Base-by-base conservation (phyloP, 2,329 filamentous ascomycete species). In the Fusarium sp. region DNA sequence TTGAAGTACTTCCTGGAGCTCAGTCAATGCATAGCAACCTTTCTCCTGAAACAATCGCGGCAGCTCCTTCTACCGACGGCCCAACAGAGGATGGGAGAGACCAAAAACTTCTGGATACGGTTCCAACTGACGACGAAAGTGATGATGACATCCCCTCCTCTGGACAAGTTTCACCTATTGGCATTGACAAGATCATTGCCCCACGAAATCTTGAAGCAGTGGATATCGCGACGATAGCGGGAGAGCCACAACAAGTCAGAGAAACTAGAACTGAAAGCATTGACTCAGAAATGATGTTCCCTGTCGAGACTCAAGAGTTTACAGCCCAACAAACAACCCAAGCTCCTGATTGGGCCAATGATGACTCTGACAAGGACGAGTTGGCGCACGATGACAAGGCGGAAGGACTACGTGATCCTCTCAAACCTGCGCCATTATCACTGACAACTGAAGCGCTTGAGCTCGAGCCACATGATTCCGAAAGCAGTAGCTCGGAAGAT, bases 121-220 rank as follows among this genome's bases (percentile, higher is more conserved):
- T 31, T 20, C 17, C n/a, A 15, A 54, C 46, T 38, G 61, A 69
- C 11, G 60, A 62, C 14, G 61, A 69, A 18, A 69, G 61, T 8
- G 66, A 69, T 15, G 46, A 57, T 31, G 66, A 55, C 14, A 33
- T 44, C 17, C 26, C 45, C 38, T 26, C 38, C 45, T 67, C 62
- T 11, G 50, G 54, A 22, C 52, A 58, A 42, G 33, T 58, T 20
- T 59, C 57, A 20, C 58, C 49, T 13, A 58, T 58, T 17, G 53
- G 58, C 6, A 53, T 64, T 34, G 52, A 43, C 31, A 67, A 46
- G 22, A 64, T 59, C 24, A 31, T 33, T 20, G 46, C 18, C 40
- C 49, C 38, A 8, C 43, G n/a, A 7, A 40, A 46, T n/a, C 44
- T 40, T 14, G 51, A 55, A 40, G 11, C 26, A 45, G 33, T 17